phyloP scores from a whole-genome alignment of 768 basidiomycete genomes.

The Pulveroboletus sp. region DNA sequence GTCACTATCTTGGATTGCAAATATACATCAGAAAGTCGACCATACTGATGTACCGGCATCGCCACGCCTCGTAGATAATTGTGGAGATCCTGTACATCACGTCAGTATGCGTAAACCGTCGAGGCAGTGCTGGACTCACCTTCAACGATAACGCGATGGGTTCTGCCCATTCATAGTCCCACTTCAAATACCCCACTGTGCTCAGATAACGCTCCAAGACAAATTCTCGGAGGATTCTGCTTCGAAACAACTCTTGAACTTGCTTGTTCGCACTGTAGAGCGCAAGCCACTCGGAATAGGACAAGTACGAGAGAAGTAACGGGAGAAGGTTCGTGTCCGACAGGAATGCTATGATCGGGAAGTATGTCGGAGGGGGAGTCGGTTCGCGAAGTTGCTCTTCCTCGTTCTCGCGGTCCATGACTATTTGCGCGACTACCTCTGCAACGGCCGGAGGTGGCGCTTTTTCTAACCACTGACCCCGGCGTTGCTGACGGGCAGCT shows the following conservation, averaged over 20 bases:
- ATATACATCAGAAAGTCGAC: conserved; percentile 52
- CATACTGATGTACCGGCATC: conserved; percentile 69
- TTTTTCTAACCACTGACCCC: conserved; percentile 40
- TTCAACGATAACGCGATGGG: conserved; percentile 58
- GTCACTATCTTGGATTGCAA: conserved; percentile 43
- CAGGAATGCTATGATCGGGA: conserved; percentile 56
- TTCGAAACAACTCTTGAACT: conserved; percentile 48
- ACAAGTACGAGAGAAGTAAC: conserved; percentile 51
- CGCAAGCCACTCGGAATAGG: conserved; percentile 70
- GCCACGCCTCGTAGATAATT: conserved; percentile 78
- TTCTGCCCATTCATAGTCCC: conserved; percentile 53
- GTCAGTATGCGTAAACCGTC: conserved; percentile 5
- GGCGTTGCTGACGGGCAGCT: conserved; percentile 36
- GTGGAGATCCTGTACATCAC: conserved; percentile 56
- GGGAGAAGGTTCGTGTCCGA: conserved; percentile 48
- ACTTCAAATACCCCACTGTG: conserved; percentile 68
- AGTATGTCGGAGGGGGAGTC: conserved; percentile 30
- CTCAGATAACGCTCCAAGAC: conserved; percentile 65
- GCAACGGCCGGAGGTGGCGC: conserved; percentile 32
- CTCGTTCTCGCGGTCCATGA: conserved; percentile 9
- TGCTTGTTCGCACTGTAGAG: conserved; percentile 55
- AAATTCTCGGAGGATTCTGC: conserved; percentile 50
- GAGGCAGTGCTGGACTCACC: conserved; percentile 36
- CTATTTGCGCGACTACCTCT: conserved; percentile 24
- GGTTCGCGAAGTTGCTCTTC: conserved; percentile 19